These are phyloP conservation scores for Closterium sp. DNA, from an alignment of 139 green algal species.

Conservation along the genomic window DNA sequence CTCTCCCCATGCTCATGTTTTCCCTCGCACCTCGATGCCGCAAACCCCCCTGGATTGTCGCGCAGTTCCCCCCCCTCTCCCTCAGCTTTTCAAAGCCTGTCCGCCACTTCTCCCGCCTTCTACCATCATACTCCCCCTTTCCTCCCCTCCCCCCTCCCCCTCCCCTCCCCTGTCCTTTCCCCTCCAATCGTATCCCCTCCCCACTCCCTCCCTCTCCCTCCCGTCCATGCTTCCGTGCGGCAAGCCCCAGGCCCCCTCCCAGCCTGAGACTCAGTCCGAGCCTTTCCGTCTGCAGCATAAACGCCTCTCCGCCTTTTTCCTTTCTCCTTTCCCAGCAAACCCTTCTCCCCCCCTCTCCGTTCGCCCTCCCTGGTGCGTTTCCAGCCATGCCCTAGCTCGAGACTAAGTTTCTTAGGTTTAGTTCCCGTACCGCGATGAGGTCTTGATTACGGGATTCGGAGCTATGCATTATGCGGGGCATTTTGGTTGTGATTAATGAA, in stretches of 20 bases:
- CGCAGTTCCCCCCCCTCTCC: too few species aligned
- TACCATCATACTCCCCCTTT: too few species aligned
- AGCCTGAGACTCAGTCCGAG: too few species aligned
- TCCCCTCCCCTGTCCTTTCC: too few species aligned
- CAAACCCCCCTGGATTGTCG: too few species aligned
- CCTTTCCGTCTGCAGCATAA: not conserved
- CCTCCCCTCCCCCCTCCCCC: too few species aligned
- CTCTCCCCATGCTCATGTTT: too few species aligned
- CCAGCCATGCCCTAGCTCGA: not conserved
- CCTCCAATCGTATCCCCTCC: too few species aligned
- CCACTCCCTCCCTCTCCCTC: too few species aligned
- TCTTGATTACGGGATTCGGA: not conserved
- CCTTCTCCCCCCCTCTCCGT: not conserved
- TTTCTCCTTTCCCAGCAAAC: not conserved
- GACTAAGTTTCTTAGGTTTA: not conserved
- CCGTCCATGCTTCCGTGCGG: not conserved
- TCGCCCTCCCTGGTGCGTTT: not conserved
- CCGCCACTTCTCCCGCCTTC: too few species aligned
- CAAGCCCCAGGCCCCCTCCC: not conserved
- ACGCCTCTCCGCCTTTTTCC: not conserved
- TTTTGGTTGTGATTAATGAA: not conserved
- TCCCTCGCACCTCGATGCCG: too few species aligned
- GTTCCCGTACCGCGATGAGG: not conserved
- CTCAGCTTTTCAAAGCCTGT: too few species aligned
- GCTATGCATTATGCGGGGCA: not conserved